These are phyloP conservation scores for Daldinia grandis DNA, from an alignment of 495 filamentous ascomycete genomes.

Conservation along the genomic window DNA sequence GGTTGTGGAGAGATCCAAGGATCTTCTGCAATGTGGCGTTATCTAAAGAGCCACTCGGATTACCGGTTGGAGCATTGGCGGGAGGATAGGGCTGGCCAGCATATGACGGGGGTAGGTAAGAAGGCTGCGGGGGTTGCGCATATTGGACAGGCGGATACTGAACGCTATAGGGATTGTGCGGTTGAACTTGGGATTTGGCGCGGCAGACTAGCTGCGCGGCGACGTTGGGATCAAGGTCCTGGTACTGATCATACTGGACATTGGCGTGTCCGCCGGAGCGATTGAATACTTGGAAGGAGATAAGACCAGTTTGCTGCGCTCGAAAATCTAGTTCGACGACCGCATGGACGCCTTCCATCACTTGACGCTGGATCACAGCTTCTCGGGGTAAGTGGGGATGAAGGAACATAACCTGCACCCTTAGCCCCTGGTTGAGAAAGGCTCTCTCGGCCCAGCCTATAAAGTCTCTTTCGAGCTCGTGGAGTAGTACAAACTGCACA, in stretches of 20 bases:
- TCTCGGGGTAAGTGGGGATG: slow-evolving; percentile 79
- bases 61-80: slow-evolving; percentile 20
- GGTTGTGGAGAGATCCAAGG: slow-evolving; percentile 67
- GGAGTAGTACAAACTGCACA: slow-evolving; percentile 84
- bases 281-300: slow-evolving; percentile 86
- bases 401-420: slow-evolving; percentile 77
- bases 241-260: slow-evolving; percentile 84
- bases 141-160: slow-evolving; percentile 39
- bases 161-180: slow-evolving; percentile 32
- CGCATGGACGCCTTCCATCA: slow-evolving; percentile 87
- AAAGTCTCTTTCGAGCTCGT: slow-evolving; percentile 83
- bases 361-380: slow-evolving; percentile 82
- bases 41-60: slow-evolving; percentile 65
- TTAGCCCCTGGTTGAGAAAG: slow-evolving; percentile 74
- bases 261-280: slow-evolving; percentile 73
- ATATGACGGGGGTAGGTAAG: slow-evolving; percentile 20
- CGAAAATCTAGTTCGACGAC: slow-evolving; percentile 76
- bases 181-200: slow-evolving; percentile 63
- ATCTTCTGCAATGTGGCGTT: slow-evolving; percentile 76
- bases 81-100: slow-evolving; percentile 33
- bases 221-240: slow-evolving; percentile 76
- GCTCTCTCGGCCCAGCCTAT: slow-evolving; percentile 80
- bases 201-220: slow-evolving; percentile 82
- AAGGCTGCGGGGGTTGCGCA: slow-evolving; percentile 23
- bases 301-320: slow-evolving; percentile 72